Base-by-base conservation (phyloP, 805 yeast genomes). In the Metschnikowia santaceciliae region DNA sequence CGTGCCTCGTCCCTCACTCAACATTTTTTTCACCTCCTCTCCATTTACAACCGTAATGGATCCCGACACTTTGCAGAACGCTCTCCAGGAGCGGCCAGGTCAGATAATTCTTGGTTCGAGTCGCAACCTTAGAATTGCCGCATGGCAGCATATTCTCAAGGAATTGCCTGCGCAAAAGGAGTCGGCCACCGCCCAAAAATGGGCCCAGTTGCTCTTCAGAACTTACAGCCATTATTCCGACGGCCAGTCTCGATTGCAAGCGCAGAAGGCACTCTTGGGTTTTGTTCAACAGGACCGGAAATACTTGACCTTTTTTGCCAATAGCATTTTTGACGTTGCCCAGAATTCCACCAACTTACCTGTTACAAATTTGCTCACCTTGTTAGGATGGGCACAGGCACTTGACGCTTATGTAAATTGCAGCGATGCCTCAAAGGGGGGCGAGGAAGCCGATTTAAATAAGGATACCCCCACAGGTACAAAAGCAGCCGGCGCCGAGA, bases 211-310 rank as follows among this genome's bases (percentile, higher is more conserved):
- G 14, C 62, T 83, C 43, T 67, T 83, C 54, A 71, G 71, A 43
- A 77, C 84, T 3, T 82, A 71, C 63, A 65, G 68, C 43, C 72
- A 72, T 58, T 82, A 81, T 54, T 78, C 72, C 54, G 88, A 84
- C 60, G 55, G 67, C 10, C 65, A 62, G 44, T 80, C 86, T 14
- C 71, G 83, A 48, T 61, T 63, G 39, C 66, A 70, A 42, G 78
- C 80, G 4, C 54, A 68, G 32, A 55, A 63, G 13, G 68, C 76
- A 3, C 74, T 84, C 47, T 62, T 64, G 8, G 57, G 60, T 17
- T 65, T 80, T 26, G 55, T 77, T 7, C 47, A 54, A 1, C 60
- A 53, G 39, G 69, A 74, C 40, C 58, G 61, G n/a, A 56, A 62
- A n/a, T 67, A 70, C 51, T 61, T 69, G 60, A 56, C 63, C 17